These are phyloP conservation scores for Apophysomyces ossiformis DNA, from an alignment of 371 early-diverging fungal species.

Conservation along the genomic window DNA sequence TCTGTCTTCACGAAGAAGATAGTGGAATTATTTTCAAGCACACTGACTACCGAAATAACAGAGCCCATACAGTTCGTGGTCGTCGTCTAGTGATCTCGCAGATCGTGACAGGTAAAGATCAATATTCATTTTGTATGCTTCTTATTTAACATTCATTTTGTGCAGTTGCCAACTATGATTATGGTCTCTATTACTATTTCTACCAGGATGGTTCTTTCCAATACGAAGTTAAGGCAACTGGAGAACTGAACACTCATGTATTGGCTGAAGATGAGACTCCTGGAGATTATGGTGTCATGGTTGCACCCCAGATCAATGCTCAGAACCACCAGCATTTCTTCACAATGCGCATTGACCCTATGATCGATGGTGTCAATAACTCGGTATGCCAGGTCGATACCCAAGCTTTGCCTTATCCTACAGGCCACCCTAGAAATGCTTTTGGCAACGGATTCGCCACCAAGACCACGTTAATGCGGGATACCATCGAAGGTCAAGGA, in stretches of 20 bases:
- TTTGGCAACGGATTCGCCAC: constrained; percentile 50
- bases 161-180: constrained; percentile 59
- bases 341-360: constrained; percentile 59
- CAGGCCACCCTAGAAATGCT: constrained; percentile 48
- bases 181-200: constrained; percentile 61
- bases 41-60: constrained; percentile 56
- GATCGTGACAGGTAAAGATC: constrained; percentile 53
- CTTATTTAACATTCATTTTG: constrained; percentile 3
- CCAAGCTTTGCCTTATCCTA: constrained; percentile 41
- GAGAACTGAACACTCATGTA: constrained; percentile 56
- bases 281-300: constrained; percentile 47
- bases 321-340: constrained; percentile 62
- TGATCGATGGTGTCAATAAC: constrained; percentile 56
- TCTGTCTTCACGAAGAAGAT: constrained; percentile 63
- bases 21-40: constrained; percentile 59
- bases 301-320: constrained; percentile 59
- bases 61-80: constrained; percentile 55
- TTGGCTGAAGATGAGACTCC: constrained; percentile 57
- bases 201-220: constrained; percentile 62
- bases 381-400: constrained; percentile 46
- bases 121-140: constrained; percentile 11
- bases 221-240: constrained; percentile 63
- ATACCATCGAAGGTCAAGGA: constrained; percentile 45
- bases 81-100: constrained; percentile 57
- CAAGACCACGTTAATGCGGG: constrained; percentile 38